A percentile compares a stretch with the other conserved stretches of the same genome.
Conservation (phyloP, 2,329 filamentous ascomycete species). For the Beauveria sp. region DNA sequence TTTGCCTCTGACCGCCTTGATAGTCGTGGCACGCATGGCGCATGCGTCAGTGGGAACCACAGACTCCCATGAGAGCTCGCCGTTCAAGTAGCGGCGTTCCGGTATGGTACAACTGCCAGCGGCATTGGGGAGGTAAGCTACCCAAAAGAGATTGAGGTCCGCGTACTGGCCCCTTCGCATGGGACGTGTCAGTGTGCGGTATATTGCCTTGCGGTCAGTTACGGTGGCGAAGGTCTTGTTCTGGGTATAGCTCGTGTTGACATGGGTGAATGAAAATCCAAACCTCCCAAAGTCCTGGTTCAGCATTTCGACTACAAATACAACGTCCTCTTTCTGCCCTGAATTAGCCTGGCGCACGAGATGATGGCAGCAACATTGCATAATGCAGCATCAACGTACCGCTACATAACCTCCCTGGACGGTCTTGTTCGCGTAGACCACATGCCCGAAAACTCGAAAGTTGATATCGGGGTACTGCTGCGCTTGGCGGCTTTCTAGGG, state of each 20-base stretch:
- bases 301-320: background rate
- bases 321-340: background rate
- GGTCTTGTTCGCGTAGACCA: background rate
- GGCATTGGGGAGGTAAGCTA: no score
- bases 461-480: background rate
- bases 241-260: background rate
- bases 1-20: background rate
- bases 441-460: background rate
- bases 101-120: no score
- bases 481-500: background rate
- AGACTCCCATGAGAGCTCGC: no score
- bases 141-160: background rate
- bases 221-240: background rate
- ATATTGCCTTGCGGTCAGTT: background rate
- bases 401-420: background rate
- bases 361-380: background rate
- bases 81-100: no score
- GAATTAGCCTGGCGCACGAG: background rate
- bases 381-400: background rate
- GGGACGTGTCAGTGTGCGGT: no score
- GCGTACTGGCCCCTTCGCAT: background rate
- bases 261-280: background rate
- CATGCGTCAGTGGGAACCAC: background rate
- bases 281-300: background rate
- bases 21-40: background rate